Conservation (phyloP, 2,329 filamentous ascomycete species). For the Aspergillus tubingensis region DNA sequence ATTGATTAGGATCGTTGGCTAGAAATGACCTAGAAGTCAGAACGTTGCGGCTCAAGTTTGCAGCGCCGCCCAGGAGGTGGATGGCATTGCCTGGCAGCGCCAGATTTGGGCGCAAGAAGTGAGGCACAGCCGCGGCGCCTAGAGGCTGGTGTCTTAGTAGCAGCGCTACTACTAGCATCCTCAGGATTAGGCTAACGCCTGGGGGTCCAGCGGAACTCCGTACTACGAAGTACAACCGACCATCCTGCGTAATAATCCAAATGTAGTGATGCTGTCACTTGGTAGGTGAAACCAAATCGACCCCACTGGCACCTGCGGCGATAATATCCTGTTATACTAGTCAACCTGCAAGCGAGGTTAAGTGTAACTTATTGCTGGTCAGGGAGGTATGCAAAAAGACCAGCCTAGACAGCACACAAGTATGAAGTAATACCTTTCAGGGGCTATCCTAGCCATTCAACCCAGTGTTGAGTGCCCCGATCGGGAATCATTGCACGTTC, state of each 20-base stretch:
- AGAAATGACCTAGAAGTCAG: slow-evolving; percentile 3
- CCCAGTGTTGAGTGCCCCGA: neutral
- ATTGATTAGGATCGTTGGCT: slow-evolving; percentile 2
- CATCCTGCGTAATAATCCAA: no score
- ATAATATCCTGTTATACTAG: neutral
- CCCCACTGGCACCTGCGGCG: neutral
- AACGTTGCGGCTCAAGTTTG: neutral
- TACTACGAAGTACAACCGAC: neutral
- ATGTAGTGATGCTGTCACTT: neutral
- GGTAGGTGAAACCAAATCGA: neutral
- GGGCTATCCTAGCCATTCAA: neutral
- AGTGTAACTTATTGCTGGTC: neutral
- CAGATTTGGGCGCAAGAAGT: neutral
- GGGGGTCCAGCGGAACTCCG: neutral
- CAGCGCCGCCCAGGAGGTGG: no score
- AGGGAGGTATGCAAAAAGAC: neutral
- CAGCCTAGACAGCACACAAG: neutral
- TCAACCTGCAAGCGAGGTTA: slow-evolving; percentile 14
- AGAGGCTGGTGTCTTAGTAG: neutral
- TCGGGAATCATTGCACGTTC: neutral
- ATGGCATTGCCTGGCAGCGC: neutral
- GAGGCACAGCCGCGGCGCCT: slow-evolving; percentile 1
- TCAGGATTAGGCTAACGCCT: neutral
- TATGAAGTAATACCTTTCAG: neutral
- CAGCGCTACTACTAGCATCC: no score